These are phyloP conservation scores for Ascoidea rubescens DNA, from an alignment of 805 yeast genomes.

Conservation along the genomic window DNA sequence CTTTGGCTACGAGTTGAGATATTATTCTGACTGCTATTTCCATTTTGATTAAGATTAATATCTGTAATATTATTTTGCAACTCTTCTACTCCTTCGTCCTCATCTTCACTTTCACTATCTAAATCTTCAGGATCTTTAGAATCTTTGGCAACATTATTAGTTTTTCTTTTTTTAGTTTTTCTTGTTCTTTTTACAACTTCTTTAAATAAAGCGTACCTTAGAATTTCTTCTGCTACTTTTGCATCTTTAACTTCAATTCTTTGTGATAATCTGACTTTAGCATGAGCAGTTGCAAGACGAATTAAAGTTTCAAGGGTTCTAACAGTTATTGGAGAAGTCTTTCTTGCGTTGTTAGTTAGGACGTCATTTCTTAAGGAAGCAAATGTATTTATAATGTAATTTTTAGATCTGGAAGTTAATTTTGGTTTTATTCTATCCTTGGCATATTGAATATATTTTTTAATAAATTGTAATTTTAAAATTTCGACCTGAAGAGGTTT, in stretches of 20 bases:
- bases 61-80: conserved; percentile 1
- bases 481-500: conserved; percentile 27
- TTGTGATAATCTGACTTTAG: conserved; percentile 79
- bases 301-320: conserved; percentile 93
- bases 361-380: conserved; percentile 70
- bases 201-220: conserved; percentile 77
- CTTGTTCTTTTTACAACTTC: conserved; percentile 37
- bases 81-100: conserved; percentile 16
- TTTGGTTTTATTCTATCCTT: conserved; percentile 78
- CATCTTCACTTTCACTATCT: conserved; percentile 16
- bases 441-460: conserved; percentile 89
- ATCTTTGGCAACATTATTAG: conserved; percentile 1
- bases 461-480: conserved; percentile 71
- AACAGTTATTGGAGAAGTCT: conserved; percentile 94
- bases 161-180: conserved; percentile 14
- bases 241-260: conserved; percentile 71
- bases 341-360: conserved; percentile 44
- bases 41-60: conserved; percentile 11
- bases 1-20: conserved; percentile 6
- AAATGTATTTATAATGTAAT: conserved; percentile 68
- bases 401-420: conserved; percentile 63
- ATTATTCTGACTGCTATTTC: conserved; percentile 9
- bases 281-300: conserved; percentile 93
- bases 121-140: conserved; percentile 1
- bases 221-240: conserved; percentile 66